Evolutionary conservation across 1,284 basidiomycete genomes (phyloP).

Genomic region (Heterobasidion irregulare): DNA sequence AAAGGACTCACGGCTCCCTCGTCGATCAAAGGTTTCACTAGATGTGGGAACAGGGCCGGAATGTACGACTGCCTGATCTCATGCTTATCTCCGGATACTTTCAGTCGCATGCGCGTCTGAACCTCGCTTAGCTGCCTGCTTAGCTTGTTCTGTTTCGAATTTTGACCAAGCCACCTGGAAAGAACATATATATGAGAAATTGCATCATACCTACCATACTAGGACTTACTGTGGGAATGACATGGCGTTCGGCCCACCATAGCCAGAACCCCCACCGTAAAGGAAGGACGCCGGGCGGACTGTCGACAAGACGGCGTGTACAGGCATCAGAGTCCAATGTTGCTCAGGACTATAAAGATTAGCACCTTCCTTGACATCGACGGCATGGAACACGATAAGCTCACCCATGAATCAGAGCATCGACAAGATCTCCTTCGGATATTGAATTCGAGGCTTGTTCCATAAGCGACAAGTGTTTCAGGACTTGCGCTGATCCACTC

Average conservation of each 20-base stretch:
- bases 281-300: constrained; percentile 79
- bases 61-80: constrained; percentile 92
- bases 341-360: constrained; percentile 66
- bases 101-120: constrained; percentile 91
- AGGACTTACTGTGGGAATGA: constrained; percentile 73
- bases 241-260: constrained; percentile 60
- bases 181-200: not conserved
- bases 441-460: constrained; percentile 85
- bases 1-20: constrained; percentile 48
- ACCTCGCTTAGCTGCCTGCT: constrained; percentile 80
- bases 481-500: constrained; percentile 52
- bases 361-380: not conserved
- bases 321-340: constrained; percentile 93
- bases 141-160: constrained; percentile 87
- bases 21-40: constrained; percentile 76
- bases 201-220: not conserved
- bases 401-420: constrained; percentile 88
- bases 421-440: constrained; percentile 94
- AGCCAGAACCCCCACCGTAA: constrained; percentile 67
- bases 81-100: constrained; percentile 80
- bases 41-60: constrained; percentile 72
- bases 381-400: constrained; percentile 1
- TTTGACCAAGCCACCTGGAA: constrained; percentile 90
- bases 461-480: constrained; percentile 80
- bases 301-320: constrained; percentile 87